Percentiles rank a stretch among this genome's conserved stretches.
phyloP scores from a whole-genome alignment of 371 early-diverging fungal genomes.

The Syncephalastrum racemosum region DNA sequence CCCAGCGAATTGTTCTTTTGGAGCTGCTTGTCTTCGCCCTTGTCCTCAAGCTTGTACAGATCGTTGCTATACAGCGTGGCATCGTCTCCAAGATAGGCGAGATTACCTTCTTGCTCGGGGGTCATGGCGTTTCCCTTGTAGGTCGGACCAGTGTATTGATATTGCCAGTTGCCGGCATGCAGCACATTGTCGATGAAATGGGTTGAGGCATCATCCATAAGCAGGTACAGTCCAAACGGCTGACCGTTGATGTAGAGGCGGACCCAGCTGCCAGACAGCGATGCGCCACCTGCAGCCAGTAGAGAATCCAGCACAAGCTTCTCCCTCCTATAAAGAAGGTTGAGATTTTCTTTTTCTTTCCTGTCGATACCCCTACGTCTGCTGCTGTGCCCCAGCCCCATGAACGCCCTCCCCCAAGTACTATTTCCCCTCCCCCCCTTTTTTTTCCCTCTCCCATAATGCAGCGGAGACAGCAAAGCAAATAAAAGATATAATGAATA shows the following conservation, averaged over 20 bases:
- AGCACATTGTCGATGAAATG: constrained; percentile 43
- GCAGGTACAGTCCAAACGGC: constrained; percentile 43
- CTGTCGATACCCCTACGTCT: no score
- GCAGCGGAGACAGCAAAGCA: neutral
- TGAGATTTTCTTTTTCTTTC: constrained; percentile 1
- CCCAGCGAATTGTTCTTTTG: constrained; percentile 14
- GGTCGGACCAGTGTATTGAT: constrained; percentile 15
- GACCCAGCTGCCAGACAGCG: constrained; percentile 44
- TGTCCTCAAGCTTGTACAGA: constrained; percentile 32
- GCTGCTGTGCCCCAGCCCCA: no score
- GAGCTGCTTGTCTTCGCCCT: constrained; percentile 17
- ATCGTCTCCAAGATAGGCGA: constrained; percentile 38
- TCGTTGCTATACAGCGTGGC: constrained; percentile 22
- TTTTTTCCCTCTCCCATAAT: neutral
- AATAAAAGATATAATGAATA: neutral
- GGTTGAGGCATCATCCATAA: constrained; percentile 50
- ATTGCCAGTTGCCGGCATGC: constrained; percentile 19
- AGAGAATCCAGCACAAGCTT: constrained; percentile 42
- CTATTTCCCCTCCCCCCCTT: neutral
- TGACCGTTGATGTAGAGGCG: constrained; percentile 47
- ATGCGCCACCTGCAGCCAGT: constrained; percentile 47
- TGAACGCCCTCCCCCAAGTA: no score
- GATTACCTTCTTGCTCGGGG: constrained; percentile 22
- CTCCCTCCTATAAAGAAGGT: constrained; percentile 30
- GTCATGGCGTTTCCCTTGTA: constrained; percentile 33